phyloP scores from a whole-genome alignment of 306 rosid genomes.

The Fragaria iinumae region DNA sequence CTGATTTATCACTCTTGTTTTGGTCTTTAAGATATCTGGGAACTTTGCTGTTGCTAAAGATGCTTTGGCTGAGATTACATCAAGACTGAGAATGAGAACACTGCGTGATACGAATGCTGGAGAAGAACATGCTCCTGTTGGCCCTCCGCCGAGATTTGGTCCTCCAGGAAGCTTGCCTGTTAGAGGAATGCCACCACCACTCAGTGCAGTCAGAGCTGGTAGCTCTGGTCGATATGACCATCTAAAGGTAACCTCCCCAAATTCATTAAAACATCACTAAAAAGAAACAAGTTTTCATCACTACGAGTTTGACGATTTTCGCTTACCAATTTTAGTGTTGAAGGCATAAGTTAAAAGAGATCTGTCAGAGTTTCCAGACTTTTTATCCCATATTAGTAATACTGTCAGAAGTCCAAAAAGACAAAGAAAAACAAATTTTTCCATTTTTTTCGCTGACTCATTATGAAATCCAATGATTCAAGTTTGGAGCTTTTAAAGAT shows the following conservation, averaged over 20 bases:
- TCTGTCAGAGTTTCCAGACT: background rate
- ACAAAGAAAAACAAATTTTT: background rate
- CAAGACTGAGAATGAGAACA: conserved; percentile 40
- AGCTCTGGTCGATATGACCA: conserved; percentile 32
- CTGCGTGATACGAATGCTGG: conserved; percentile 33
- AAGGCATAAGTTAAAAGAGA: background rate
- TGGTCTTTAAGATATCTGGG: conserved; percentile 33
- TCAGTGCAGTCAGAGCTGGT: conserved; percentile 25
- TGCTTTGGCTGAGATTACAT: conserved; percentile 40
- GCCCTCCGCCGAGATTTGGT: conserved; percentile 17
- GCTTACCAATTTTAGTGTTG: background rate
- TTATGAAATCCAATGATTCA: background rate
- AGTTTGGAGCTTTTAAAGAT: background rate
- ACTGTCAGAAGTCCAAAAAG: background rate
- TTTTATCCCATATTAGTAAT: background rate
- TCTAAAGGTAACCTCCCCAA: conserved; percentile 17
- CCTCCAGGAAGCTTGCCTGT: conserved; percentile 22
- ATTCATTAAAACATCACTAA: too few species aligned
- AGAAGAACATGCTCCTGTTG: conserved; percentile 29
- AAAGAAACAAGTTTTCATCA: background rate
- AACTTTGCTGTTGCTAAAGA: conserved; percentile 29
- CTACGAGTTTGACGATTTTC: background rate
- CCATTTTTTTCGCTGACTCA: background rate
- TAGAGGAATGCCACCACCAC: conserved; percentile 22
- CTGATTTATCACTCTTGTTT: conserved; percentile 6